phyloP scores from a whole-genome alignment of 192 early-diverging fungal species.

The Lobosporangium transversale region DNA sequence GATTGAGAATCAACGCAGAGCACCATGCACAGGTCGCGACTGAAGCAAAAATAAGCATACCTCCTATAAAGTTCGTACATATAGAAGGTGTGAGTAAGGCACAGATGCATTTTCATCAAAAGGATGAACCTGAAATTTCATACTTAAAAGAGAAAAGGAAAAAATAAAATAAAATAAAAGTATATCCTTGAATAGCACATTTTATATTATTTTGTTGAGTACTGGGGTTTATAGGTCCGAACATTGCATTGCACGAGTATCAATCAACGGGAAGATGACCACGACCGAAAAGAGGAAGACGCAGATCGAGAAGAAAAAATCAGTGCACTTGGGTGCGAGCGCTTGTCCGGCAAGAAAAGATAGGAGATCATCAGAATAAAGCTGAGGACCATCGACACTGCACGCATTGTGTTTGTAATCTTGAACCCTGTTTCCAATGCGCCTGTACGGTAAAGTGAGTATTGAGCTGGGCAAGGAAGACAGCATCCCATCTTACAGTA shows the following conservation, averaged over 20 bases:
- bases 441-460: conserved; percentile 54
- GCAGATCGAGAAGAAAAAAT: conserved; percentile 58
- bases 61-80: conserved; percentile 38
- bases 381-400: conserved; percentile 50
- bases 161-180: not conserved
- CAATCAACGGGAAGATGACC: conserved; percentile 59
- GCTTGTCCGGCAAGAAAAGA: conserved; percentile 56
- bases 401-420: conserved; percentile 56
- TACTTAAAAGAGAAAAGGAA: not conserved
- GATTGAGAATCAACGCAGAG: conserved; percentile 57
- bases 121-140: conserved; percentile 32
- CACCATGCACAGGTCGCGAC: conserved; percentile 56
- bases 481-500: conserved; percentile 61
- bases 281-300: conserved; percentile 62
- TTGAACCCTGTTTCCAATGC: conserved; percentile 53
- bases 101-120: conserved; percentile 13
- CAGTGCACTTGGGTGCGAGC: conserved; percentile 58
- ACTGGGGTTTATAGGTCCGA: conserved; percentile 37
- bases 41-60: conserved; percentile 58
- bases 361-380: conserved; percentile 60
- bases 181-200: conserved; percentile 61
- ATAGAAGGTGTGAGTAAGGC: not conserved
- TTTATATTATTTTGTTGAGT: conserved; percentile 58
- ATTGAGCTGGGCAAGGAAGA: conserved; percentile 62
- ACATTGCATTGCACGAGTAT: conserved; percentile 58